Evolutionary conservation across 495 filamentous ascomycete species (phyloP), one percentile per base, ranked within the genome.

Genomic region (Aspergillus bertholletiae): DNA sequence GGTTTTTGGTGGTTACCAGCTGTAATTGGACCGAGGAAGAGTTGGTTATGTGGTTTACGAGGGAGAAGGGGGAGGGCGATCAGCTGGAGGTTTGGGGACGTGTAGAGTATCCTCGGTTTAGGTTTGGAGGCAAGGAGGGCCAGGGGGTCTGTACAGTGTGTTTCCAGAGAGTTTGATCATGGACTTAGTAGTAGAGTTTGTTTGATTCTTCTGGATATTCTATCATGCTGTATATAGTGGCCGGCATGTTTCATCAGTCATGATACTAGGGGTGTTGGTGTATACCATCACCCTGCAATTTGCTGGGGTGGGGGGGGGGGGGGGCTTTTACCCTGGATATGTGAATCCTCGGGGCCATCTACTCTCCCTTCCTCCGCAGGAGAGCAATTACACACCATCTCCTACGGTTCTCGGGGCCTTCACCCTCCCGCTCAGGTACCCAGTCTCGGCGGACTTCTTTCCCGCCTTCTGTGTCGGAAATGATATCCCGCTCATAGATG

Each of bases 21-120:
- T 98, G 94, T 67, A 98, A 98, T 73, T 98, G 94, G 94, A 96
- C 94, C 32, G 90, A 94, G 75, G 80, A 83, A 51, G 94, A 98
- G 77, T 70, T 98, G 62, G 73, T 77, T 54, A 65, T 62, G 11
- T 95, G 91, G 90, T 92, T 96, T 69, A 80, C 73, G 46, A 68
- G 65, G 18, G 63, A 54, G 18, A 18, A 56, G 35, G 57, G 54
- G 50, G 57, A 52, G 1, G 62, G 66, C 27, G 70, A 68, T 64
- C 61, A 65, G 50, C 71, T 91, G 59, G 66, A 68, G 52, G 80
- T 78, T 60, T 81, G 83, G 59, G 85, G 83, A 0, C 79, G 77
- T 58, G 81, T 96, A 46, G 78, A 86, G 63, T 97, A 96, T 73
- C 89, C 85, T 3, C 84, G 80, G 24, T 96, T 94, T 64, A 82